Evolutionary conservation across 192 early-diverging fungal species (phyloP).

Genomic region (Gonapodya sp.): DNA sequence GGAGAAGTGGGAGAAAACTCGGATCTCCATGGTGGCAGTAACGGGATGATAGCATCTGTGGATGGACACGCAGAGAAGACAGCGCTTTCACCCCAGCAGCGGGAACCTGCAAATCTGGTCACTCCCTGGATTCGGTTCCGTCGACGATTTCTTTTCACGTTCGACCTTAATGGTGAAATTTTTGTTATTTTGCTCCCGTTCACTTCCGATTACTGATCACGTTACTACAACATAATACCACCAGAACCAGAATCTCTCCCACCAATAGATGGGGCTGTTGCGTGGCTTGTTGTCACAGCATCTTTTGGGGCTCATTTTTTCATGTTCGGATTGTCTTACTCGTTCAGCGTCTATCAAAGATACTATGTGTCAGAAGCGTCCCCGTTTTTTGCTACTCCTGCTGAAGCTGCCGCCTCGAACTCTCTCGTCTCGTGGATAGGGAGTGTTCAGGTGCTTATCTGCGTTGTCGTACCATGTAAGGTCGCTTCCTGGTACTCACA

Average conservation of each 20-base stretch:
- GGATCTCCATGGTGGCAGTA: too few species aligned
- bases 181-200: background rate
- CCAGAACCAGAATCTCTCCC: background rate
- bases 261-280: background rate
- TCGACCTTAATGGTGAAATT: background rate
- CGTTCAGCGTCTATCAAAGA: background rate
- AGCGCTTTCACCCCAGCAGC: too few species aligned
- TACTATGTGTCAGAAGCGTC: background rate
- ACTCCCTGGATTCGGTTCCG: background rate
- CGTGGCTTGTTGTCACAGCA: background rate
- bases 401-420: background rate
- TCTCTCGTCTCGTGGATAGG: background rate
- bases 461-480: too few species aligned
- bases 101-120: too few species aligned
- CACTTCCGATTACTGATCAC: background rate
- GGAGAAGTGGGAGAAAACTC: too few species aligned
- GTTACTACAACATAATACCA: background rate
- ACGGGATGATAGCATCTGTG: too few species aligned
- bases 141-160: background rate
- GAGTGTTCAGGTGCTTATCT: background rate
- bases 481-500: background rate
- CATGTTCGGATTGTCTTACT: constrained; percentile 1
- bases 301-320: background rate
- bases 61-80: too few species aligned
- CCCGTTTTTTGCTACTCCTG: background rate